Evolutionary conservation across 2,329 filamentous ascomycete species (phyloP).

Genomic region (Ceratocystis cubensis): DNA sequence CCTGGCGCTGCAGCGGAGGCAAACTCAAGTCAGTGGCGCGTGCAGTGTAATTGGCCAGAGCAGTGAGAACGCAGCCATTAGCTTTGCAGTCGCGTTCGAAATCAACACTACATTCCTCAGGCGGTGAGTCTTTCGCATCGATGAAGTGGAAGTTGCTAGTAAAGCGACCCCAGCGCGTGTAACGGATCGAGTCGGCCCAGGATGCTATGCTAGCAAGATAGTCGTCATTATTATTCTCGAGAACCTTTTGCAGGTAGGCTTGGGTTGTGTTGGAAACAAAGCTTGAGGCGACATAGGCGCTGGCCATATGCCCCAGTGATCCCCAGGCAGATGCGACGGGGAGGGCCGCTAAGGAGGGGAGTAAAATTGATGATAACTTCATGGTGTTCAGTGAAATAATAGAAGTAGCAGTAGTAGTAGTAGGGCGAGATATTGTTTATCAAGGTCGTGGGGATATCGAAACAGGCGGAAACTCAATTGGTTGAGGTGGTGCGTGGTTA

Average conservation of each 20-base stretch:
- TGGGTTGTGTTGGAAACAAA: conserved; percentile 47
- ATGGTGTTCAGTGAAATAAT: conserved; percentile 23
- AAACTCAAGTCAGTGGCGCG: conserved; percentile 39
- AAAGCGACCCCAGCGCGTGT: conserved; percentile 50
- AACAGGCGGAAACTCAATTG: neutral
- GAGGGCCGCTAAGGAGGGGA: conserved; percentile 27
- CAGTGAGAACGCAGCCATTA: conserved; percentile 49
- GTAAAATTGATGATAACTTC: conserved; percentile 28
- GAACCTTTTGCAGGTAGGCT: conserved; percentile 43
- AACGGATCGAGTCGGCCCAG: conserved; percentile 55
- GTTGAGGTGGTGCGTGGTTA: neutral
- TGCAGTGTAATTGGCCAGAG: conserved; percentile 48
- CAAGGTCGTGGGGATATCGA: too few species aligned
- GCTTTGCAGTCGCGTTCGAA: conserved; percentile 49
- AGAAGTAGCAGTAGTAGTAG: too few species aligned
- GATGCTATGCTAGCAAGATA: conserved; percentile 52
- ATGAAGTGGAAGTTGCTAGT: conserved; percentile 56
- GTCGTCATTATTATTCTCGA: conserved; percentile 41
- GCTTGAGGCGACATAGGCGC: conserved; percentile 49
- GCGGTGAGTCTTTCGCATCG: conserved; percentile 52
- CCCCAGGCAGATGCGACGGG: conserved; percentile 33
- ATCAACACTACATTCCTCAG: conserved; percentile 43
- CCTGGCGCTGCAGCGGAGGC: conserved; percentile 35
- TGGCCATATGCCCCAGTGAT: conserved; percentile 51
- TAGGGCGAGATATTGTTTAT: too few species aligned